Conservation (phyloP, 768 basidiomycete genomes). For the Agrocybe pediades region DNA sequence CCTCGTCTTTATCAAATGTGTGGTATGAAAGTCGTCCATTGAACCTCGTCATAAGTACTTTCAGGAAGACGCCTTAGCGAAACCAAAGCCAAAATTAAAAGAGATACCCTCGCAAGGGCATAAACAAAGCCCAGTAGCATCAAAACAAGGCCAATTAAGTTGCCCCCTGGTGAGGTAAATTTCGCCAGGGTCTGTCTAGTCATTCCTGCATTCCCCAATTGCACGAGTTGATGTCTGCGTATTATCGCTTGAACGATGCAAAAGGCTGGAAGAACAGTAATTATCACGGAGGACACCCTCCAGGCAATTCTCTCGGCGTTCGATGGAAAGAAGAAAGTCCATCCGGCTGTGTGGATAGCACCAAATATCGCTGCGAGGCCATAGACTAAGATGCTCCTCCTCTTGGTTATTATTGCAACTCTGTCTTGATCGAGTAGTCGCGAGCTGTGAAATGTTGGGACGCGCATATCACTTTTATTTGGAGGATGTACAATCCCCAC, state of each 20-base stretch:
- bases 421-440: neutral
- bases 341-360: neutral
- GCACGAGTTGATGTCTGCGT: neutral
- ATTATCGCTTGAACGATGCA: neutral
- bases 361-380: neutral
- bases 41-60: neutral
- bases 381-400: neutral
- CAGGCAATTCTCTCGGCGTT: neutral
- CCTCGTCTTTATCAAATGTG: constrained; percentile 38
- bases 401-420: neutral
- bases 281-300: neutral
- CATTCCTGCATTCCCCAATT: neutral
- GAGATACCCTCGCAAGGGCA: neutral
- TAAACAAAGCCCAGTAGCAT: neutral
- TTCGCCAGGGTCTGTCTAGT: neutral
- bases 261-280: neutral
- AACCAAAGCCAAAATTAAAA: neutral
- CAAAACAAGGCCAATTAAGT: no score
- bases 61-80: neutral
- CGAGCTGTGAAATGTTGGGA: neutral
- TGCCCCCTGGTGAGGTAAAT: neutral
- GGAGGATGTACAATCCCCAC: neutral
- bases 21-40: constrained; percentile 25
- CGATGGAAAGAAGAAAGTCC: neutral
- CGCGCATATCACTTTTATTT: neutral